Conservation (phyloP, 2,329 filamentous ascomycete species). For the Aureobasidium leucospermi region DNA sequence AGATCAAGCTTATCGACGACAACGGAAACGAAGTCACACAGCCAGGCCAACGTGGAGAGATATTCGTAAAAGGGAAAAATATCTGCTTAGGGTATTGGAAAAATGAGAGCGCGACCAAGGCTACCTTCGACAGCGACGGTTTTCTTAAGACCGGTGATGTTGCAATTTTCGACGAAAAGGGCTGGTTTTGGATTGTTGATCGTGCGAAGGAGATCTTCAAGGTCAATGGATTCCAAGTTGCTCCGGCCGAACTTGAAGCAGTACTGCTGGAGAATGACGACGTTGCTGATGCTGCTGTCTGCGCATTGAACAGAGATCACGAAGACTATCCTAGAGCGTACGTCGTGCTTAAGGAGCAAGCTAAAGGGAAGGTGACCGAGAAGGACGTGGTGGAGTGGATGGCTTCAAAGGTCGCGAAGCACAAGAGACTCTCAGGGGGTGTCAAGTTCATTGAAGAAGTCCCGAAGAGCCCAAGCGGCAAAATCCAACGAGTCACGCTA, state of each 20-base stretch:
- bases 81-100: constrained; percentile 34
- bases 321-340: constrained; percentile 30
- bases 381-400: constrained; percentile 33
- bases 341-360: constrained; percentile 25
- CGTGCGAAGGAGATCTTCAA: constrained; percentile 29
- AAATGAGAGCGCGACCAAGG: constrained; percentile 30
- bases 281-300: constrained; percentile 21
- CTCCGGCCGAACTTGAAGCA: constrained; percentile 23
- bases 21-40: constrained; percentile 33
- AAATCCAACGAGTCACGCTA: constrained; percentile 51
- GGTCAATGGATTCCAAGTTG: constrained; percentile 27
- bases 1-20: constrained; percentile 36
- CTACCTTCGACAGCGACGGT: constrained; percentile 21
- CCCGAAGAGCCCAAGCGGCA: constrained; percentile 51
- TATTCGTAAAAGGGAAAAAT: constrained; percentile 30
- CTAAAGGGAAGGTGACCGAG: constrained; percentile 25
- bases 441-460: constrained; percentile 50
- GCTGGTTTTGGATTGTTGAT: constrained; percentile 30
- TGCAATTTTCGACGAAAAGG: constrained; percentile 25
- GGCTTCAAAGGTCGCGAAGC: constrained; percentile 31
- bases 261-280: constrained; percentile 21
- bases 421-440: constrained; percentile 35
- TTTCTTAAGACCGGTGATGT: constrained; percentile 26
- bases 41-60: constrained; percentile 32
- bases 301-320: constrained; percentile 20